These are phyloP conservation scores for Debaryomyces nepalensis DNA, from an alignment of 1,139 yeast genomes.

Conservation along the genomic window DNA sequence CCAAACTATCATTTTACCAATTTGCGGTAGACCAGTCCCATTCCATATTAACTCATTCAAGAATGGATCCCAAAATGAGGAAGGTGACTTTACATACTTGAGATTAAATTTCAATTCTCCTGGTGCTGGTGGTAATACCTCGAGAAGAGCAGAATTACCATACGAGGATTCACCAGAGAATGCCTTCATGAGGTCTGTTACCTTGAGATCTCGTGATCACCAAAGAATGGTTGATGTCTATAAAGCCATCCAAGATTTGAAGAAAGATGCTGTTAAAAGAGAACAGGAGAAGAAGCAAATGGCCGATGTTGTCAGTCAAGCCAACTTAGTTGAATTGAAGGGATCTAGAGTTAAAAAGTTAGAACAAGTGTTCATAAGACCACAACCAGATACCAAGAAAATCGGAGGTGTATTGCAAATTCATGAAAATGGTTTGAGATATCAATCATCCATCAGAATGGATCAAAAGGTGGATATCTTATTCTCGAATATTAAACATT, in stretches of 20 bases:
- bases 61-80: constrained; percentile 94
- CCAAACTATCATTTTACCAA: constrained; percentile 89
- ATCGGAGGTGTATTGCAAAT: constrained; percentile 89
- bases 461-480: constrained; percentile 89
- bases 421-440: constrained; percentile 95
- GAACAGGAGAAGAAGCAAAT: constrained; percentile 90
- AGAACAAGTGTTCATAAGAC: constrained; percentile 89
- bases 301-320: constrained; percentile 96
- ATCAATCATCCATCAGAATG: constrained; percentile 78
- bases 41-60: constrained; percentile 94
- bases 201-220: constrained; percentile 87
- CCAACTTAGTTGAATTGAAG: constrained; percentile 78
- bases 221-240: constrained; percentile 91
- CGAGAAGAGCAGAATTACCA: constrained; percentile 79
- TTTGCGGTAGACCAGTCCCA: constrained; percentile 96
- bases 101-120: constrained; percentile 94
- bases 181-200: constrained; percentile 83
- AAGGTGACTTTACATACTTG: constrained; percentile 90
- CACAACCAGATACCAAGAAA: constrained; percentile 95
- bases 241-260: constrained; percentile 88
- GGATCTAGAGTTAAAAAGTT: constrained; percentile 80
- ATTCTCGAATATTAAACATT: constrained; percentile 88
- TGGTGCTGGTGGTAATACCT: constrained; percentile 75
- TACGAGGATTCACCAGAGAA: constrained; percentile 88
- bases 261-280: constrained; percentile 87